Base-by-base conservation (phyloP, 176 grass and related monocot species). In the Pontederia paniculata region DNA sequence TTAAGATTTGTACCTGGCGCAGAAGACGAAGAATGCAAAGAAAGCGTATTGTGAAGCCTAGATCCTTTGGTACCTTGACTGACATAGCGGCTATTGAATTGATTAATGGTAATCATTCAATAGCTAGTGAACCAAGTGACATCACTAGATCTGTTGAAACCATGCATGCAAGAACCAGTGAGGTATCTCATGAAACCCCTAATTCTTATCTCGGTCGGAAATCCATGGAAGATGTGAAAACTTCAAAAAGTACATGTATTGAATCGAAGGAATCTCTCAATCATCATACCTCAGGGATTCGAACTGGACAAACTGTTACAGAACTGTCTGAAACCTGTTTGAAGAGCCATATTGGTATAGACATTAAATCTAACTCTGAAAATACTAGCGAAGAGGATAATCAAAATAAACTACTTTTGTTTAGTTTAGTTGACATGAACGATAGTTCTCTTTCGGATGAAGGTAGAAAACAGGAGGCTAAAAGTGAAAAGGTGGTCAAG, bases 21-120 rank as follows among this genome's bases (percentile, higher is more conserved):
- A 62, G 59, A 62, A 62, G 42, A 62, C 28, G 43, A 48, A 63
- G 47, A 22, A 63, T 9, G 57, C 16, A 16, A 44, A 31, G 57
- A 43, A 60, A 44, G 19, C 7, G 22, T 10, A 3, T 60, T 60
- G 43, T 17, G 41, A 31, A 42, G 57, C 23, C 57, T 42, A 20
- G 37, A 60, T 43, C 17, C 17, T 18, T 16, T 44, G 57, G 9
- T 45, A 60, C 9, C 12, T 23, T 18, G 10, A 16, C 42, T 44
- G 57, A 45, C 9, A 44, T 44, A 14, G 5, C 17, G 5, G 37
- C 16, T 44, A 8, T 6, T 19, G 37, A 17, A 20, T 44, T 17
- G 19, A 3, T 44, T 9, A 16, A 60, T 18, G 17, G 9, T 21
- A 60, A 17, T 44, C 17, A 60, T 60, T 41, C 57, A 10, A 20